Conservation (phyloP, 768 basidiomycete species). For the Phlegmacium glaucopus region DNA sequence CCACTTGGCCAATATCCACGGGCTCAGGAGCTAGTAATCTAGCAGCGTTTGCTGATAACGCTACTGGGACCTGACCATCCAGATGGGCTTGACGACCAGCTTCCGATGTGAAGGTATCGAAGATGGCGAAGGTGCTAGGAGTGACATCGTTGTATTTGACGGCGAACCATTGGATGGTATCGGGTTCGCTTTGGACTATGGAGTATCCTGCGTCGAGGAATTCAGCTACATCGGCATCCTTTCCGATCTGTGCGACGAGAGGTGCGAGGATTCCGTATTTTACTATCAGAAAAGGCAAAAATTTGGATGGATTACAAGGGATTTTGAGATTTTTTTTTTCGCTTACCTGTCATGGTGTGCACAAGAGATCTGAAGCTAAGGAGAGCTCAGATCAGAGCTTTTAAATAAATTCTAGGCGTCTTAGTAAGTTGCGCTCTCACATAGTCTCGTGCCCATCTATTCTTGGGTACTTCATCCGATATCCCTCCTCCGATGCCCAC, state of each 20-base stretch:
- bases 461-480: too few species aligned
- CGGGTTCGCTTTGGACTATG: constrained; percentile 28
- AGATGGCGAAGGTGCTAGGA: constrained; percentile 27
- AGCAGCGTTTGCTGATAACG: constrained; percentile 31
- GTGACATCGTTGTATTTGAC: constrained; percentile 23
- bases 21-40: constrained; percentile 23
- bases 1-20: constrained; percentile 22
- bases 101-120: constrained; percentile 35
- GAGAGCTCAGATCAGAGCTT: too few species aligned
- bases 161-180: constrained; percentile 36
- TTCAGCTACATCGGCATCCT: constrained; percentile 13
- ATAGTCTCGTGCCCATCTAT: too few species aligned
- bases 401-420: too few species aligned
- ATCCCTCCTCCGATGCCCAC: too few species aligned
- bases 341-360: background rate
- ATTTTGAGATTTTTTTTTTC: background rate
- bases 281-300: background rate
- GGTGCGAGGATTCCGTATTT: constrained; percentile 5
- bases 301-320: background rate
- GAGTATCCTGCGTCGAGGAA: constrained; percentile 28
- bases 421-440: too few species aligned
- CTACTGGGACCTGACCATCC: constrained; percentile 29
- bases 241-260: constrained; percentile 4
- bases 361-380: too few species aligned
- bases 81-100: constrained; percentile 31